Percentiles rank a stretch among this genome's conserved stretches.
Evolutionary conservation across 768 basidiomycete genomes (phyloP).

Genomic region (Leccinellum rugosiceps): DNA sequence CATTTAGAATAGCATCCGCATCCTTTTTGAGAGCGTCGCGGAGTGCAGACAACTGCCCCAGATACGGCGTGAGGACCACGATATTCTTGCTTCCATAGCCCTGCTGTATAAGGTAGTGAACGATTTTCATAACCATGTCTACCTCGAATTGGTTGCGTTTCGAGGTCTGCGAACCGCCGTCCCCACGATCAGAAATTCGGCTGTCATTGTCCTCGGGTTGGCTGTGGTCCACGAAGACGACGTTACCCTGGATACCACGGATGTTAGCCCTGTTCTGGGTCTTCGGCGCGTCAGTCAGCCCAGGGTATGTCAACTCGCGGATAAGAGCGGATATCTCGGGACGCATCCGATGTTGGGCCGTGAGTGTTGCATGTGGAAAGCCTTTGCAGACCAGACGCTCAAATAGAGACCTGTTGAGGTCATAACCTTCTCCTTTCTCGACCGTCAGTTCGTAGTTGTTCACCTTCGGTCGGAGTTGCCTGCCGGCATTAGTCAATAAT

Average conservation of each 20-base stretch:
- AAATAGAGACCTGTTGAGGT: conserved; percentile 65
- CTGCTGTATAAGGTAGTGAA: conserved; percentile 64
- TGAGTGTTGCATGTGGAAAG: conserved; percentile 58
- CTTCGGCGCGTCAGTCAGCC: conserved; percentile 50
- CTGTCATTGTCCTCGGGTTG: conserved; percentile 50
- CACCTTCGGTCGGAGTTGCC: conserved; percentile 72
- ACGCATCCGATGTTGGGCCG: conserved; percentile 67
- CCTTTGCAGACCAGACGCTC: conserved; percentile 62
- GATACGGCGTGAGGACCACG: conserved; percentile 66
- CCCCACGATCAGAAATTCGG: conserved; percentile 42
- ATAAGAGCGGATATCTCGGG: conserved; percentile 67
- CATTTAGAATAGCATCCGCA: conserved; percentile 60
- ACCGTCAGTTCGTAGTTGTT: conserved; percentile 62
- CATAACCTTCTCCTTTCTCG: conserved; percentile 65
- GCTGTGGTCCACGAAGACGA: conserved; percentile 59
- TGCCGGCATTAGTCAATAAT: conserved; percentile 20
- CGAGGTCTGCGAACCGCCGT: conserved; percentile 47
- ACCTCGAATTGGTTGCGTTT: conserved; percentile 63
- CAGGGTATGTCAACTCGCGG: conserved; percentile 61
- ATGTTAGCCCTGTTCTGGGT: conserved; percentile 51
- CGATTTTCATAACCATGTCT: conserved; percentile 61
- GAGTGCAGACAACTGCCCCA: conserved; percentile 60
- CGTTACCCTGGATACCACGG: conserved; percentile 52
- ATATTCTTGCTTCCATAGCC: conserved; percentile 60
- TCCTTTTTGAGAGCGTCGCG: conserved; percentile 40